Conservation (phyloP, 768 basidiomycete species). For the Pulveroboletus sp. region DNA sequence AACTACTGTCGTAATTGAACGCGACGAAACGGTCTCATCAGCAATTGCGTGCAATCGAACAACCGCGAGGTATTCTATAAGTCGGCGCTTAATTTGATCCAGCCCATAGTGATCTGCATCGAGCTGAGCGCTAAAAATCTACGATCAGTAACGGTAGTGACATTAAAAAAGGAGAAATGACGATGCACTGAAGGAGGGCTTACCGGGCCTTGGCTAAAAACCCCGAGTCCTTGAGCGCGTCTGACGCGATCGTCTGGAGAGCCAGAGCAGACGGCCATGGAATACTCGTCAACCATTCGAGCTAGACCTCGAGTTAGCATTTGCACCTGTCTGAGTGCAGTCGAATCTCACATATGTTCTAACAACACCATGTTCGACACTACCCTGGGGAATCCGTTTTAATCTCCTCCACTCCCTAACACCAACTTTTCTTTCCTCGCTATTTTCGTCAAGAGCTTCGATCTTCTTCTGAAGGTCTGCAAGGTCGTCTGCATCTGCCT, state of each 20-base stretch:
- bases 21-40: constrained; percentile 10
- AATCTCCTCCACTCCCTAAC: constrained; percentile 80
- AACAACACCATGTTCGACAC: constrained; percentile 88
- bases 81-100: constrained; percentile 85
- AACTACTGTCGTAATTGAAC: not conserved
- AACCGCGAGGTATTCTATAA: constrained; percentile 90
- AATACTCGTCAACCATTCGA: constrained; percentile 84
- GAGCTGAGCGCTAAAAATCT: constrained; percentile 47
- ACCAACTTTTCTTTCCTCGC: constrained; percentile 79
- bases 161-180: not conserved
- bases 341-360: constrained; percentile 61
- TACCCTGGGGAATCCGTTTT: constrained; percentile 83
- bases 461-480: constrained; percentile 67
- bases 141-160: not conserved
- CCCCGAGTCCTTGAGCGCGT: constrained; percentile 43
- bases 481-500: constrained; percentile 77
- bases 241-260: constrained; percentile 23
- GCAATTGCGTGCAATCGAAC: constrained; percentile 50
- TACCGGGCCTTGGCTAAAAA: constrained; percentile 67
- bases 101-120: constrained; percentile 91
- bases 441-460: constrained; percentile 65
- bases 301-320: constrained; percentile 30
- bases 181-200: not conserved
- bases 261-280: constrained; percentile 64
- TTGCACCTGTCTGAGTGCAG: not conserved